Evolutionary conservation across 352 stramenopile genomes (phyloP), one percentile per base, ranked within the genome.

Genomic region (Phytophthora sojae): DNA sequence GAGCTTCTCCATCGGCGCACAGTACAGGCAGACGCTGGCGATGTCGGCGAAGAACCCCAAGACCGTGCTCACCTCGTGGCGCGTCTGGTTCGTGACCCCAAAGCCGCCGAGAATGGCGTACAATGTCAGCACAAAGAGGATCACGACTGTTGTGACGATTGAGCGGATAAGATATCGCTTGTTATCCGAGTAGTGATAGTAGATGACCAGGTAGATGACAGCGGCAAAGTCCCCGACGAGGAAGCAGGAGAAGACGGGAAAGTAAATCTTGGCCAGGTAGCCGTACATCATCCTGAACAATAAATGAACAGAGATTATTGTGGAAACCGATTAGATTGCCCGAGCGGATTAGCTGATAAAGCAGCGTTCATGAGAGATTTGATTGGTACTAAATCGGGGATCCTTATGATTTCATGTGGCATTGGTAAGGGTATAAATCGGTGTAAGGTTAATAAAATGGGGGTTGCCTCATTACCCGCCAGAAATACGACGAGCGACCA

Each of bases 1-100:
- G 39, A 88, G 57, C 21, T 81, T 78, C 53, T 84, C 78, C 55
- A 88, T 80, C 5, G 82, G 82, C 8, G 80, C 85, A 15, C 71
- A 78, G 21, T 85, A 84, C 57, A 79, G 39, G 11, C 66, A 77
- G 21, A 81, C 53, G 35, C 70, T 74, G 26, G 67, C 72, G 30
- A 80, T 56, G 45, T 79, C 63, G 11, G 63, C 70, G 62, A 83
- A 78, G 55, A 78, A 65, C 12, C 78, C 78, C 15, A 82, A 53
- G 11, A 78, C 63, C 11, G 78, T 73, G 26, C 70, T 78, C 12
- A 80, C 64, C 11, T 64, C 61, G 15, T 79, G 65, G 17, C 69
- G 71, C 45, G 66, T 73, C 47, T 85, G 77, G 66, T 70, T 63
- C n/a, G 76, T 88, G 23, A 64, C 64, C 3, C 67, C 77, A 14